Evolutionary conservation across 176 grass and related monocot genomes (phyloP), one percentile per base, ranked within the genome.

Genomic region (Eragrostis nindensis): DNA sequence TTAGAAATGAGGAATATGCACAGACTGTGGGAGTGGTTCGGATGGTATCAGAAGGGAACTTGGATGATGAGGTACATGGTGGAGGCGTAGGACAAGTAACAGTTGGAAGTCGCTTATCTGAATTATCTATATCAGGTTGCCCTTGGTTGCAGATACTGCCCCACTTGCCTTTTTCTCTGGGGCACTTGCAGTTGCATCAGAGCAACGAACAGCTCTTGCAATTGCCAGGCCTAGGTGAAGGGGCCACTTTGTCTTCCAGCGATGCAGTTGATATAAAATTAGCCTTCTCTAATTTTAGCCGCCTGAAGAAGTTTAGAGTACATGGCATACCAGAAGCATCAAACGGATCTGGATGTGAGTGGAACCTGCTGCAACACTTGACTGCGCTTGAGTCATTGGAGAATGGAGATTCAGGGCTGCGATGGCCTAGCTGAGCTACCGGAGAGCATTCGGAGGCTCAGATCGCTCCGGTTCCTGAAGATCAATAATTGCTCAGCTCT

Each of bases 311-410:
- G 15, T 32, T 66, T 39, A 1, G 10, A 2, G 16, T 66, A 39
- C 0, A 0, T 0, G 1, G 17, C 0, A 21, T 5, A 3, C 42
- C 2, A 1, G 9, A 0, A 21, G 59, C 11, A 29, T 27, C 16
- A 18, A 2, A 36, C 32, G 4, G 32, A 36, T 36, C 32, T 36
- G 7, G 7, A 21, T 40, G 11, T 45, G 21, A 5, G 5, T 54
- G 76, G 64, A 22, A 40, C 21, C 14, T 63, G 41, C 4, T 66
- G 76, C 59, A 46, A 12, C 59, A 66, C 56, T 19, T 79, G 32
- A 41, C 8, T 0, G 26, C 47, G 7, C 76, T 79, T 9, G 32
- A 26, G 26, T 44, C 42, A 4, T 49, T 79, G 60, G 7, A 15
- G 8, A 4, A 32, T 79, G 60, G 7, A 15, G 8, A 62, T 79